Conservation (phyloP, 164 flowering plant genomes). For the Paratinospora sagittata region DNA sequence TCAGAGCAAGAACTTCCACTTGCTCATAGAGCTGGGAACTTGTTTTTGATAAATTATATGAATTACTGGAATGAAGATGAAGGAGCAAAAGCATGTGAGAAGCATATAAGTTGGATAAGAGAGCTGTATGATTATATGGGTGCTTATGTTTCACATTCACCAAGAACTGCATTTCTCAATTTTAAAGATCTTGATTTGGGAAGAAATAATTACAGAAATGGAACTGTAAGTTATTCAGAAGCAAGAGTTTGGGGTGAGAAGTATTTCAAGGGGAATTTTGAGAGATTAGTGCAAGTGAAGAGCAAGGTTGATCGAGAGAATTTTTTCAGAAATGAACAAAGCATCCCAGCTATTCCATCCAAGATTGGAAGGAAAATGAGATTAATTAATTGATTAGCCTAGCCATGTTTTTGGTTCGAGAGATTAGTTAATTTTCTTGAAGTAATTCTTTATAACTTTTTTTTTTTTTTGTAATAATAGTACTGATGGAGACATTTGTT, state of each 20-base stretch:
- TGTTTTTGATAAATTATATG: constrained; percentile 12
- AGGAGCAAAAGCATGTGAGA: background rate
- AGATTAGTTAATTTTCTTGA: background rate
- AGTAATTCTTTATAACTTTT: too few species aligned
- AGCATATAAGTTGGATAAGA: constrained; percentile 20
- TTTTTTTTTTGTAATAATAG: too few species aligned
- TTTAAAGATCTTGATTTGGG: constrained; percentile 12
- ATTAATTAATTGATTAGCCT: too few species aligned
- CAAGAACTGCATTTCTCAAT: constrained; percentile 14
- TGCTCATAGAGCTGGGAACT: constrained; percentile 12
- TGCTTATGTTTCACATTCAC: constrained; percentile 17
- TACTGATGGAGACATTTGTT: too few species aligned
- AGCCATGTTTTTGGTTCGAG: background rate
- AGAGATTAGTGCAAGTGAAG: constrained; percentile 37
- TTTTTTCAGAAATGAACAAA: constrained; percentile 24
- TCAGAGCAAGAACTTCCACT: background rate
- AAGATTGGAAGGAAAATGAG: background rate
- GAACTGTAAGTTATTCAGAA: constrained; percentile 17
- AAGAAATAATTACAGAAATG: constrained; percentile 3
- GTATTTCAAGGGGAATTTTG: constrained; percentile 33
- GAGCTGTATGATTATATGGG: constrained; percentile 13
- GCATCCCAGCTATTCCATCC: constrained; percentile 1
- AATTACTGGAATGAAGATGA: constrained; percentile 9
- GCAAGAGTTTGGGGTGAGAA: constrained; percentile 26
- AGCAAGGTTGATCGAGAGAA: constrained; percentile 31